These are phyloP conservation scores for Xylariaceae sp. DNA, from an alignment of 2,329 filamentous ascomycete species.

Conservation along the genomic window DNA sequence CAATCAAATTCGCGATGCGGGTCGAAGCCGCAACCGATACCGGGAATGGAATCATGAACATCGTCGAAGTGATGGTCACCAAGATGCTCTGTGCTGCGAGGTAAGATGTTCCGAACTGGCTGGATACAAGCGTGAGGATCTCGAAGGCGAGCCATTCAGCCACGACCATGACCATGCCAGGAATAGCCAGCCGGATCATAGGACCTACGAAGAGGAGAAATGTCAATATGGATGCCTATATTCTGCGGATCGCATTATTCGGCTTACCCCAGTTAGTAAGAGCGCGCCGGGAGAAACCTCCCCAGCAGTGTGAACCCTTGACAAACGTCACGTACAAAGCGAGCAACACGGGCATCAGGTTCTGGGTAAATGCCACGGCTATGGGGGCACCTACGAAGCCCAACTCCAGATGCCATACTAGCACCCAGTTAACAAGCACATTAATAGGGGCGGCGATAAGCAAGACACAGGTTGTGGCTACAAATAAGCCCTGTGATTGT, in stretches of 20 bases:
- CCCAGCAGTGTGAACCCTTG: slow-evolving; percentile 72
- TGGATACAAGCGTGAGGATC: slow-evolving; percentile 76
- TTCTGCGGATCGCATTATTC: slow-evolving; percentile 1
- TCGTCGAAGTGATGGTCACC: slow-evolving; percentile 69
- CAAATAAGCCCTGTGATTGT: slow-evolving; percentile 76
- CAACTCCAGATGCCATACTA: slow-evolving; percentile 66
- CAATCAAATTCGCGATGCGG: slow-evolving; percentile 85
- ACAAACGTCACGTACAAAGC: slow-evolving; percentile 69
- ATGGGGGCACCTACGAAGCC: slow-evolving; percentile 75
- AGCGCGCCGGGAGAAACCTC: slow-evolving; percentile 65
- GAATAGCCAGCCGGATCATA: slow-evolving; percentile 81
- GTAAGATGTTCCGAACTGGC: slow-evolving; percentile 70
- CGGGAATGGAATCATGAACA: slow-evolving; percentile 89
- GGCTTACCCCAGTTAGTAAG: slow-evolving; percentile 62
- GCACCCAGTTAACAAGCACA: slow-evolving; percentile 69
- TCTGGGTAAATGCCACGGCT: slow-evolving; percentile 70
- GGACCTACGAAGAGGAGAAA: slow-evolving; percentile 40
- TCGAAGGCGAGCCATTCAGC: slow-evolving; percentile 94
- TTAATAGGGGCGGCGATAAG: slow-evolving; percentile 72
- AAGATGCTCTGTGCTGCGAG: slow-evolving; percentile 87
- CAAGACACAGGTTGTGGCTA: slow-evolving; percentile 72
- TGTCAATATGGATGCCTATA: neutral
- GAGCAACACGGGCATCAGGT: slow-evolving; percentile 65
- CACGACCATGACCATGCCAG: slow-evolving; percentile 88
- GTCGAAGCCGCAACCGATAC: slow-evolving; percentile 85